Evolutionary conservation across 2,329 filamentous ascomycete genomes (phyloP).

Genomic region (Colletotrichum musicola): DNA sequence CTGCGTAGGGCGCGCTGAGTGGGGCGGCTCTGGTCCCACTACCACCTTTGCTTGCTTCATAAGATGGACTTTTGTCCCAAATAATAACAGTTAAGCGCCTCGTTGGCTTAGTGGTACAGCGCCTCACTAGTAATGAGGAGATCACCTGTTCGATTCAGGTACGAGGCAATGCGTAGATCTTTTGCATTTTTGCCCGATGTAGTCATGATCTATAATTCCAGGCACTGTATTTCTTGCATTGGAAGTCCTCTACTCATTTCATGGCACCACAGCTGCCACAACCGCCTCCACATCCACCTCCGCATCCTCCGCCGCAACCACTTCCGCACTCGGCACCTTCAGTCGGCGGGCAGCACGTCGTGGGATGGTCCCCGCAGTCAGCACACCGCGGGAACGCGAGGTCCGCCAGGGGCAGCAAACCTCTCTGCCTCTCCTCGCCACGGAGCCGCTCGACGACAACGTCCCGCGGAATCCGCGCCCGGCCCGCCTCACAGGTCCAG

Average conservation of each 20-base stretch:
- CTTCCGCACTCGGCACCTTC: conserved; percentile 30
- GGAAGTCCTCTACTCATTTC: conserved; percentile 8
- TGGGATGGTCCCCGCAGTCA: conserved; percentile 27
- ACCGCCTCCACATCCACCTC: conserved; percentile 31
- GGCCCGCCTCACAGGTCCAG: conserved; percentile 53
- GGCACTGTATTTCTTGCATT: no score
- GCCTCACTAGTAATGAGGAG: conserved; percentile 39
- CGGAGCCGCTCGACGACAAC: conserved; percentile 21
- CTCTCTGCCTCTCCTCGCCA: conserved; percentile 7
- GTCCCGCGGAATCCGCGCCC: conserved; percentile 19
- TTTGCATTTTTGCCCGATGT: background rate
- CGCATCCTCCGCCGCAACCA: conserved; percentile 32
- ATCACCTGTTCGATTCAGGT: conserved; percentile 38
- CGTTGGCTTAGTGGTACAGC: conserved; percentile 39
- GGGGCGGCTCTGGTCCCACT: background rate
- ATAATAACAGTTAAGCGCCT: conserved; percentile 14
- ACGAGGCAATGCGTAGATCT: conserved; percentile 9
- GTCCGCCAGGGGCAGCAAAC: conserved; percentile 15
- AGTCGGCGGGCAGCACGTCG: conserved; percentile 19
- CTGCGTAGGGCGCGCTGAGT: no score
- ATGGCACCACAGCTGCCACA: conserved; percentile 26
- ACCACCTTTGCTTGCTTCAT: background rate
- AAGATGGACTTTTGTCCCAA: fast-evolving
- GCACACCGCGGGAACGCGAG: conserved; percentile 27
- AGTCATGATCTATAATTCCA: background rate